Base-by-base conservation (phyloP, 2,329 filamentous ascomycete species). In the Boeremia exigua region DNA sequence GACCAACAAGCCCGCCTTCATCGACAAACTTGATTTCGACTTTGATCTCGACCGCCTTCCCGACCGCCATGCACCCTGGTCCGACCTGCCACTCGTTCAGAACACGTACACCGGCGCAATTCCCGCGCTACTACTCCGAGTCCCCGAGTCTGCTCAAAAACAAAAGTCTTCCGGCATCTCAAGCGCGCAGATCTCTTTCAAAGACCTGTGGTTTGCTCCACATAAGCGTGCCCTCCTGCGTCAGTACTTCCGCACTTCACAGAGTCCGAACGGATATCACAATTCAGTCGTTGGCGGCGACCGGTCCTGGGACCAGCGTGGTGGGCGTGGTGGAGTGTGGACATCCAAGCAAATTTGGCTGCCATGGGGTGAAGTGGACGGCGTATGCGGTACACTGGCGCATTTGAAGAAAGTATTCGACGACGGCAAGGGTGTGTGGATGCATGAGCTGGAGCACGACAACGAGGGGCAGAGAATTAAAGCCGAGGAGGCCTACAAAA, bases 291-390 rank as follows among this genome's bases (percentile, higher is more conserved):
- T 79, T 0, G 81, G 80, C 11, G 81, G 79, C 3, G 76, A 81
- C 45, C 71, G 75, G 1, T 76, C 75, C 68, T 81, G 81, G 79
- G 80, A 84, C 60, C 66, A 74, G 49, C 77, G 81, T 12, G 82
- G 81, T 9, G 82, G 82, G 0, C 76, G 75, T n/a, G 82, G 82
- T 3, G 83, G 82, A 7, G 69, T 83, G 3, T 85, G 83, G 83
- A 83, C 81, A 0, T 78, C 77, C 11, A 70, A 75, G 17, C 73
- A 76, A 33, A 58, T 62, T 0, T 85, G 82, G 81, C 56, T 82
- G 19, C 75, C 75, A 0, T 82, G 81, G 71, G 75, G 74, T 6
- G 80, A 83, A 23, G 74, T 83, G 5, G 71, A 74, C 33, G 72
- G 72, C 17, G 72, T 74, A 1, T 74, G 72, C 38, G 72, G 72